Base-by-base conservation (phyloP, 805 yeast species). In the Schizosaccharomyces octosporus region DNA sequence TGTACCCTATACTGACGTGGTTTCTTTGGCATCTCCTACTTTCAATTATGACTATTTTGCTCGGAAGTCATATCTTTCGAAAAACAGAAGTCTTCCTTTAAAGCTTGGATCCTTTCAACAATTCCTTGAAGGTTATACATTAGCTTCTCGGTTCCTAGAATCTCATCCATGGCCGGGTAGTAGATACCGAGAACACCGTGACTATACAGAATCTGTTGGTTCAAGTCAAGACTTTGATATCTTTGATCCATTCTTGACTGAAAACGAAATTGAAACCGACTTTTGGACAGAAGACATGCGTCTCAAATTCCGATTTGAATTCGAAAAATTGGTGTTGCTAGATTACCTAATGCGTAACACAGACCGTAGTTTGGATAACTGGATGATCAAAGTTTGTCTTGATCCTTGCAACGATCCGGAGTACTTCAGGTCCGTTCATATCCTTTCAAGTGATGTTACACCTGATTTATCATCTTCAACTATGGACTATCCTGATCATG, bases 261-360 rank as follows among this genome's bases (percentile, higher is more conserved):
- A 60, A 15, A 29, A 48, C 21, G 64, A 65, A 48, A 64, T 62
- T 32, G 13, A 17, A 4, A 57, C 62, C 51, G 45, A 55, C 21
- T 65, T 63, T 55, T 83, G 89, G 87, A 79, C 79, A 2, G 72
- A 74, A 19, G 71, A 71, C 6, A 72, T 74, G 0, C 66, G 83
- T 6, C 64, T 66, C 48, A 80, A 80, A 63, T 80, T 84, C 64
- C 73, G 82, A 48, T 75, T 76, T 61, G 83, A 84, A 68, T 67
- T 84, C 36, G 88, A 84, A 66, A 83, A 83, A 66, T 71, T 84
- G 64, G 87, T 84, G 1, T 79, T 84, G 43, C 70, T 84, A 36
- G 89, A 84, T 66, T 84, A 83, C 65, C 76, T 84, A 1, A 81
- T 83, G 78, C 71, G 89, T 65, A 84, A 84, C 66, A 84, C 90